Base-by-base conservation (phyloP, 441 rosid species). In the Flueggea neowawraea region DNA sequence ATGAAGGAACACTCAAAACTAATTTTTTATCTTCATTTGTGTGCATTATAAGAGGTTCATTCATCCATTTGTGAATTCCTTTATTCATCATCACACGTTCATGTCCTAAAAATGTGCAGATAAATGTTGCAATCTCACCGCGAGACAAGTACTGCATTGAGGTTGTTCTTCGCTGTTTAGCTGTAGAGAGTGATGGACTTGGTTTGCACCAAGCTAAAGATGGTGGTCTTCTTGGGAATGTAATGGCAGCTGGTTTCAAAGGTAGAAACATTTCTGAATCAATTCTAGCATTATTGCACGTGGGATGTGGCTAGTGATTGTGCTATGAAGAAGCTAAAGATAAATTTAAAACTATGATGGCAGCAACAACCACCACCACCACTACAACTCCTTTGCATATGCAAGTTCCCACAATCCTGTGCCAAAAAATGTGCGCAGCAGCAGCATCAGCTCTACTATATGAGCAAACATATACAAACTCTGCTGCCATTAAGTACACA, bases 181-280 rank as follows among this genome's bases (percentile, higher is more conserved):
- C 99, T 50, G 83, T 78, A 15, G 87, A 86, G 72, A 95, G 97
- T 69, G 99, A 95, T 66, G 98, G 99, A 55, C 81, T 85, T 64
- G 98, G 98, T 66, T 68, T 73, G 59, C 83, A 80, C 54, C 69
- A 75, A 62, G 75, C 73, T 15, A 79, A 73, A 63, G 95, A 88
- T 60, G 98, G 98, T 39, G 99, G 99, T 57, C 52, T 95, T 53
- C 86, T 95, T 52, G 90, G 90, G 75, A 64, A 87, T 59, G 84
- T 95, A 51, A 77, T 94, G 71, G 97, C 97, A 41, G 93, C 96
- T 67, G 99, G 95, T 69, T 91, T 95, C 80, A 91, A 95, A 83
- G 98, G 98, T 95, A 57, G 70, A 63, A 71, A 64, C 31, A 63
- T 31, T 49, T 28, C 67, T 60, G 45, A 58, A 63, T 41, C 52